Conservation (phyloP, 2,329 filamentous ascomycete species). For the Amauroascus verrucosus region DNA sequence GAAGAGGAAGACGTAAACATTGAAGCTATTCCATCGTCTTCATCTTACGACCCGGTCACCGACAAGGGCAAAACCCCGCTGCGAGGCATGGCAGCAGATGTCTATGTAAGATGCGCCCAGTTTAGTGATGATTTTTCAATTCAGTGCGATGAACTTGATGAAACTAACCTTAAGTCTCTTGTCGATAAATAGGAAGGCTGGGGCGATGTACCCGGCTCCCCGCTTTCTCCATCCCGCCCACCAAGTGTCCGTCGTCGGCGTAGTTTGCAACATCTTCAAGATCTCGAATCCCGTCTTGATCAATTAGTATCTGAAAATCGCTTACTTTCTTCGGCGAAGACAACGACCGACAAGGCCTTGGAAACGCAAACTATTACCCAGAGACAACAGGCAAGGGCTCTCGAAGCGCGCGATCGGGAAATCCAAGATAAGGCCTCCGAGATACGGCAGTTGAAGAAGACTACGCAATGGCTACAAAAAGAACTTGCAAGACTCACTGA, state of each 20-base stretch:
- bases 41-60: conserved; percentile 61
- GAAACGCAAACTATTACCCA: conserved; percentile 46
- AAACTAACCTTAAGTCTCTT: conserved; percentile 18
- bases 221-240: conserved; percentile 79
- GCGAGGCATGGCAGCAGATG: conserved; percentile 72
- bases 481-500: conserved; percentile 73
- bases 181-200: conserved; percentile 63
- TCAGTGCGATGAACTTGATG: conserved; percentile 9
- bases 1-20: conserved; percentile 24
- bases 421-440: conserved; percentile 76
- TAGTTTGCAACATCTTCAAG: conserved; percentile 86
- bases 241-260: conserved; percentile 94
- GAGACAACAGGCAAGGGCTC: conserved; percentile 45
- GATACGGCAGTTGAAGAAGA: conserved; percentile 70
- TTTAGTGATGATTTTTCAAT: conserved; percentile 12
- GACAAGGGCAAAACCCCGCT: conserved; percentile 78
- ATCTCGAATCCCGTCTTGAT: conserved; percentile 77
- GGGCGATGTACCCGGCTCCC: conserved; percentile 75
- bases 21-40: conserved; percentile 39
- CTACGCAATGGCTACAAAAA: conserved; percentile 67
- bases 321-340: conserved; percentile 61
- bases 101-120: conserved; percentile 63
- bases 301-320: conserved; percentile 73
- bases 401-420: conserved; percentile 56
- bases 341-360: conserved; percentile 56